Conservation (phyloP, 2,329 filamentous ascomycete genomes). For the Penicillium frequentans region DNA sequence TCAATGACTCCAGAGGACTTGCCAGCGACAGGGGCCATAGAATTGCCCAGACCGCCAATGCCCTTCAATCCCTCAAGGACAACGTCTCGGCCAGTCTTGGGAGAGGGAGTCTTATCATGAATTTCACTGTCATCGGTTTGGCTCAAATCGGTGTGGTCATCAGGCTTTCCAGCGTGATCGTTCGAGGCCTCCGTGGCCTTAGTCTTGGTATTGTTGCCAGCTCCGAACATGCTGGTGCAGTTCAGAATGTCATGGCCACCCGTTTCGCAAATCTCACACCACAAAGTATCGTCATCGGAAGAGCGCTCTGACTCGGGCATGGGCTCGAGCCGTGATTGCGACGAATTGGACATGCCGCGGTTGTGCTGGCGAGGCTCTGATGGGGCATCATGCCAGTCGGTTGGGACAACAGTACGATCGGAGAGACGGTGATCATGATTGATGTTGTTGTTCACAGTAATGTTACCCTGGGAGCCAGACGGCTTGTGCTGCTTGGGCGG, state of each 20-base stretch:
- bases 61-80: conserved; percentile 45
- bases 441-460: conserved; percentile 18
- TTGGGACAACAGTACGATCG: conserved; percentile 44
- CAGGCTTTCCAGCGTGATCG: conserved; percentile 16
- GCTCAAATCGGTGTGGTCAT: conserved; percentile 11
- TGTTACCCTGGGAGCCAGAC: conserved; percentile 28
- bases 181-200: conserved; percentile 1
- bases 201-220: conserved; percentile 22
- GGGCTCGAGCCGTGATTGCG: conserved; percentile 34
- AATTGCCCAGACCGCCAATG: conserved; percentile 39
- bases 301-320: conserved; percentile 48
- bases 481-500: conserved; percentile 35
- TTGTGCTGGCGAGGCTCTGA: conserved; percentile 27
- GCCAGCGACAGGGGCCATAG: conserved; percentile 67
- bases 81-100: conserved; percentile 42
- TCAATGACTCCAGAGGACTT: conserved; percentile 78
- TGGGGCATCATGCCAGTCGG: conserved; percentile 40
- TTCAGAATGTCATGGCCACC: conserved; percentile 90
- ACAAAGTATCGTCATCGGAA: conserved; percentile 73
- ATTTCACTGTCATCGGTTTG: conserved; percentile 13
- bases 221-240: conserved; percentile 83
- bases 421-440: conserved; percentile 43
- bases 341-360: conserved; percentile 27
- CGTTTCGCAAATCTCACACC: conserved; percentile 96
- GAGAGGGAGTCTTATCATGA: conserved; percentile 21